Percentiles rank a stretch among this genome's conserved stretches.
Conservation (phyloP, 192 early-diverging fungal genomes). For the Coemansia sp. region DNA sequence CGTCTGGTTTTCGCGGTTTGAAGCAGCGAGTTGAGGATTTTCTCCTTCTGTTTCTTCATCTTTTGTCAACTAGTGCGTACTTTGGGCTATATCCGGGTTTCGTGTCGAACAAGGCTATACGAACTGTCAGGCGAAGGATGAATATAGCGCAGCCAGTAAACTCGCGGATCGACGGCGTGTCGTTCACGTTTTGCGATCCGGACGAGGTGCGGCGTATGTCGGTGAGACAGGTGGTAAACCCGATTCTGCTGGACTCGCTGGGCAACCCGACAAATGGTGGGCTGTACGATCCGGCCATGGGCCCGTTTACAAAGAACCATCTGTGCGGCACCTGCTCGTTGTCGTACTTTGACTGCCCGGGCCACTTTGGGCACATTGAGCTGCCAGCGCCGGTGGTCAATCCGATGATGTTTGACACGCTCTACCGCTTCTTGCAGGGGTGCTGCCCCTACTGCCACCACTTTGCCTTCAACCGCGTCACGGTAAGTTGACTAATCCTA, state of each 20-base stretch:
- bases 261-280: slow-evolving; percentile 88
- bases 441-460: slow-evolving; percentile 88
- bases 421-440: slow-evolving; percentile 81
- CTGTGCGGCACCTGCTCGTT: slow-evolving; percentile 82
- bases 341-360: slow-evolving; percentile 79
- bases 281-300: slow-evolving; percentile 90
- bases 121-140: slow-evolving; percentile 52
- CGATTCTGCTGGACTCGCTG: slow-evolving; percentile 79
- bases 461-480: slow-evolving; percentile 56
- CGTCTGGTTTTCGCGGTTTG: no score
- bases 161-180: slow-evolving; percentile 75
- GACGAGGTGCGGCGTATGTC: slow-evolving; percentile 88
- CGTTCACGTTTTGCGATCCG: slow-evolving; percentile 87
- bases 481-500: slow-evolving; percentile 22
- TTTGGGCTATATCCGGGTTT: no score
- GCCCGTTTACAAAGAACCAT: slow-evolving; percentile 80
- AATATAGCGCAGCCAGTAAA: slow-evolving; percentile 83
- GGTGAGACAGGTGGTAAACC: slow-evolving; percentile 90
- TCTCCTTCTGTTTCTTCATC: background rate
- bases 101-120: no score
- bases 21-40: background rate
- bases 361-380: slow-evolving; percentile 97
- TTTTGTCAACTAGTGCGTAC: background rate
- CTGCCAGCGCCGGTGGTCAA: slow-evolving; percentile 85
- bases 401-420: slow-evolving; percentile 89